Base-by-base conservation (phyloP, 345 rosid genomes). In the Brassica carinata region DNA sequence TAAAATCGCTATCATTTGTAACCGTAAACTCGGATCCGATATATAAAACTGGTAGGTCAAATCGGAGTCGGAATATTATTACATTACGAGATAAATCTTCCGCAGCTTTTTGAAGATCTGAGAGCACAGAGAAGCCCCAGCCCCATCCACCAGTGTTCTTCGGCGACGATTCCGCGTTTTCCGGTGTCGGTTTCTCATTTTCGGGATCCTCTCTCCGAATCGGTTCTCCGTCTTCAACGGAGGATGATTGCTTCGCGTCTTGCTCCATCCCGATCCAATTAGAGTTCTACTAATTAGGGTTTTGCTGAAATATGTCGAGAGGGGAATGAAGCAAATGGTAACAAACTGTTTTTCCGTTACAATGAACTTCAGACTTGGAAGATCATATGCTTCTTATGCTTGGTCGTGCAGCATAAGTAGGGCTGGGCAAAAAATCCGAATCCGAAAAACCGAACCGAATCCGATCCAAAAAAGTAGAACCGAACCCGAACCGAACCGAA, bases 21-120 rank as follows among this genome's bases (percentile, higher is more conserved):
- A 79, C 55, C 69, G 63, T 65, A 62, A 30, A 5, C 23, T 40
- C 29, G 17, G 81, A 81, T 81, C 84, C 69, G 6, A 69, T 30
- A 59, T 33, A 31, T 2, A 43, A 38, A 29, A 19, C 26, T 23
- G 19, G 1, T 2, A 8, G 26, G 8, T 66, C 73, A 34, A 68
- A 71, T 51, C n/a, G 69, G 69, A 71, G 5, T n/a, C 1, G 5
- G 48, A 11, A 66, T 73, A 53, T 53, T 23, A 23, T 23, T 85
- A 93, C 99, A 87, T 88, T 92, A 84, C 98, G 99, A 74, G 97
- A 88, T 70, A 96, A 89, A 88, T 93, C 99, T 81, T 91, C 94
- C 0, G 97, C 97, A 19, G 95, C 97, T 82, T 96, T 93, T 76
- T 96, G 99, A 80, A 96, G 92, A 89, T 92, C 98, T 27, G 98